Evolutionary conservation across 345 rosid genomes (phyloP), one percentile per base, ranked within the genome.

Genomic region (Arabis alpina): DNA sequence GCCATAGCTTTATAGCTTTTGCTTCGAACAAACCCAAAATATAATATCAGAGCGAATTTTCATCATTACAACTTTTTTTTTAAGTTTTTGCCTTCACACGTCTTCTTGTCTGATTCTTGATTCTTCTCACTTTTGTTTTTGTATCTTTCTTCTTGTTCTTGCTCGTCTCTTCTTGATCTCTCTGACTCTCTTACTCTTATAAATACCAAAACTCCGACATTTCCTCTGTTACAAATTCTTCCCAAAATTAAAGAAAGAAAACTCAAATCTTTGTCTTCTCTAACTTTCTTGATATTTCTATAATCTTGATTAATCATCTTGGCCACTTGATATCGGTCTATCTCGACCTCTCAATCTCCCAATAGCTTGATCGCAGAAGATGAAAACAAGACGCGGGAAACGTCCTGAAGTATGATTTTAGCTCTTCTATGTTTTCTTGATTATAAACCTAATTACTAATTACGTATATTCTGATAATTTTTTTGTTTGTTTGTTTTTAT

Each of bases 381-480:
- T 91, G 99, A 89, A 64, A 73, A 52, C 87, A 56, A 70, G 77
- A 62, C 80, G 86, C 49, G 88, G 90, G 36, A 87, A 77, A 72
- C 93, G 81, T 30, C 79, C 91, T 19, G 99, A 94, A 88, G 99
- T 88, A 80, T 49, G 75, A 53, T 48, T 40, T 25, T 13, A 1
- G 3, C 30, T 41, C 39, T 66, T 27, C 77, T 55, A 16, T 55
- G 10, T 19, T 19, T 19, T 19, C 23, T 19, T 19, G 1, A 0
- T 19, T 19, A 1, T 19, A 19, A 19, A 19, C 23, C 23, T 19
- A 19, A 19, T 19, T n/a, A 15, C 6, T 36, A 8, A 8, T 19
- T 47, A 41, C 34, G 24, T 43, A 54, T 40, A 28, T 57, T 67
- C 44, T 70, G 54, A 72, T 74, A n/a, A n/a, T n/a, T n/a, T n/a